Evolutionary conservation across 768 basidiomycete species (phyloP).

Genomic region (Rhodotorula taiwanensis): DNA sequence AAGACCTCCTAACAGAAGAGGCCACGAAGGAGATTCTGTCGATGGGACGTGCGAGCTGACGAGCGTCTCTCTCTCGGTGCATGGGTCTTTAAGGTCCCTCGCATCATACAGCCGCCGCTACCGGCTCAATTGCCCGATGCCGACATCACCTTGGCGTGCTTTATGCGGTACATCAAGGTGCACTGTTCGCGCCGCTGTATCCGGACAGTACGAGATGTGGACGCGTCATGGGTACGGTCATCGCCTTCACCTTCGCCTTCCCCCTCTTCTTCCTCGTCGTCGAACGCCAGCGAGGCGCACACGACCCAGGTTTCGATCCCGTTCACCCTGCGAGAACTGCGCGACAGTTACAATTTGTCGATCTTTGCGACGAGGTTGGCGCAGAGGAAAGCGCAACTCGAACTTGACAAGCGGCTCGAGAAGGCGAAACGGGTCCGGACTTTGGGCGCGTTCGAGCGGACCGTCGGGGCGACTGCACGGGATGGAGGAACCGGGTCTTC

Average conservation of each 20-base stretch:
- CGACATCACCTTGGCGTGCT: constrained; percentile 16
- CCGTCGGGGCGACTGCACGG: neutral
- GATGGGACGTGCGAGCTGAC: too few relatives aligned
- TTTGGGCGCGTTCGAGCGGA: neutral
- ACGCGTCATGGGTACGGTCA: neutral
- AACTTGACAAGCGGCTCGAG: neutral
- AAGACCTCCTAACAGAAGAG: too few relatives aligned
- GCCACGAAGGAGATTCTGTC: too few relatives aligned
- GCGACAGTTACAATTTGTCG: neutral
- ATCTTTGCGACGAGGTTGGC: constrained; percentile 6
- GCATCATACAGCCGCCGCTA: too few relatives aligned
- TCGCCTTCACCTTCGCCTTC: neutral
- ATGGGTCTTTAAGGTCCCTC: too few relatives aligned
- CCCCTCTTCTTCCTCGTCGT: neutral
- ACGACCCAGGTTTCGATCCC: neutral
- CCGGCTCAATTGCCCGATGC: constrained; percentile 7
- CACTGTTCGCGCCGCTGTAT: constrained; percentile 7
- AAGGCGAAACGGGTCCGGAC: neutral
- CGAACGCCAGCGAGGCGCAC: neutral
- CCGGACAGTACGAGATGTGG: neutral
- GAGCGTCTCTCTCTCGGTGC: too few relatives aligned
- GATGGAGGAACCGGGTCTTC: too few relatives aligned
- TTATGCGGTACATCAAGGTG: constrained; percentile 18
- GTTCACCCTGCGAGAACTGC: neutral
- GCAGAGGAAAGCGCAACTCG: neutral